Evolutionary conservation across 495 filamentous ascomycete genomes (phyloP), one percentile per base, ranked within the genome.

Genomic region (Lasiosphaeria ovina): DNA sequence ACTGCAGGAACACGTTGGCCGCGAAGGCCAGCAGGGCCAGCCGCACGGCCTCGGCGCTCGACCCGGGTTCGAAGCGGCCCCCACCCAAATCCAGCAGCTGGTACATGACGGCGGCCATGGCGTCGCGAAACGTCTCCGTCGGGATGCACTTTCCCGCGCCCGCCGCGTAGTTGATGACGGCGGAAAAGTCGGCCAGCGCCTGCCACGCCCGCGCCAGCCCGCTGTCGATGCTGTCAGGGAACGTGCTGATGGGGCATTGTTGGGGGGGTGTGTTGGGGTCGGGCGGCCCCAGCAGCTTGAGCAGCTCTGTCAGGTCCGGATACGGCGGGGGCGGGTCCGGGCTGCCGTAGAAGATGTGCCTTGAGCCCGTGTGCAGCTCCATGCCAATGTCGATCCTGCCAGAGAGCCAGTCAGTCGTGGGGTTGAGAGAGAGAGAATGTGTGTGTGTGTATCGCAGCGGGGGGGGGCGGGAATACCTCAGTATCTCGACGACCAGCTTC

Each of bases 41-140:
- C 9, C 77, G 75, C 35, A 80, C 60, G 0, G 63, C 67, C 55
- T 80, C 76, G 35, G 74, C 60, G 10, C 59, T 51, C 0, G 72
- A 71, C 51, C 66, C 57, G 4, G 35, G 35, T 9, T 64, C 59
- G 59, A 74, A 67, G 12, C 48, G 24, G 24, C 24, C 24, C 24
- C 24, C 24, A 24, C 24, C 24, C 62, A 73, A 72, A 51, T 69
- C 45, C 16, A 79, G 62, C 1, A 81, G 69, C 9, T 72, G 75
- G 62, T 80, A 81, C 61, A 72, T 73, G 50, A 77, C 71, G 0
- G 77, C 74, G 0, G 62, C 67, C 72, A 79, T 76, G 40, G 68
- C 70, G 12, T 72, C 64, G 3, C 76, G 55, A 33, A 78, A 62
- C 9, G 60, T 57, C 16, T 72, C 65, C 32, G 65, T 62, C 0